A percentile compares a stretch with the other conserved stretches of the same genome.
Evolutionary conservation across 2,329 filamentous ascomycete species (phyloP).

Genomic region (Penicillium janthinellum): DNA sequence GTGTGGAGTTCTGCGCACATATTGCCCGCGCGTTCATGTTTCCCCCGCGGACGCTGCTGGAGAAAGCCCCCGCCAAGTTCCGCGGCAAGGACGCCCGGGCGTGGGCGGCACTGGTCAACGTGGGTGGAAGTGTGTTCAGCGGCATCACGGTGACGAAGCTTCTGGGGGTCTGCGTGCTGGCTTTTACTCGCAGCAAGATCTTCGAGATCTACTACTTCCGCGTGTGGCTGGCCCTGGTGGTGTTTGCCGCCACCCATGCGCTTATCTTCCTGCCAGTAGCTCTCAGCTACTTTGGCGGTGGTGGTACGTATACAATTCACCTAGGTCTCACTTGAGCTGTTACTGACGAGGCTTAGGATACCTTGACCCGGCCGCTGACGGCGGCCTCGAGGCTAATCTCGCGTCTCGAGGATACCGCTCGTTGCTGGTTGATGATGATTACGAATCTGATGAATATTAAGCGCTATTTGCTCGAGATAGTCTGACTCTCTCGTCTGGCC

Average conservation of each 20-base stretch:
- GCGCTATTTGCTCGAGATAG: background rate
- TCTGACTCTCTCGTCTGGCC: background rate
- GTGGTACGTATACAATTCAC: slow-evolving; percentile 53
- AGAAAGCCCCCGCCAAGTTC: slow-evolving; percentile 76
- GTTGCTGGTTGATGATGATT: slow-evolving; percentile 73
- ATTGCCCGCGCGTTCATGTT: slow-evolving; percentile 96
- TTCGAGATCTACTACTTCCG: slow-evolving; percentile 99
- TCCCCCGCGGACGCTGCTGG: slow-evolving; percentile 78
- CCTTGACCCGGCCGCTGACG: slow-evolving; percentile 81
- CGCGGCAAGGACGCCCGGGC: slow-evolving; percentile 80
- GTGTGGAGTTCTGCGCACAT: slow-evolving; percentile 96
- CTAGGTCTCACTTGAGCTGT: slow-evolving; percentile 6
- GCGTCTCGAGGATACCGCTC: slow-evolving; percentile 76
- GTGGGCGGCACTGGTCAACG: slow-evolving; percentile 92
- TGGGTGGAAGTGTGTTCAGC: slow-evolving; percentile 90
- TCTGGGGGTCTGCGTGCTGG: slow-evolving; percentile 85
- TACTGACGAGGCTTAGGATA: slow-evolving; percentile 60
- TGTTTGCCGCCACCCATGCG: slow-evolving; percentile 86
- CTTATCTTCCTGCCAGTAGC: slow-evolving; percentile 89
- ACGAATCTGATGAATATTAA: slow-evolving; percentile 68
- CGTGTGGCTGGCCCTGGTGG: slow-evolving; percentile 88
- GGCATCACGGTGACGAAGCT: slow-evolving; percentile 97
- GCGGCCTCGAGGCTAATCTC: slow-evolving; percentile 86
- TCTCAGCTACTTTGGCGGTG: slow-evolving; percentile 80
- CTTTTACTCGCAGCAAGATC: slow-evolving; percentile 95